Percentiles rank a stretch among this genome's conserved stretches.
These are phyloP conservation scores for Apodospora peruviana DNA, from an alignment of 495 filamentous ascomycete genomes.

Conservation along the genomic window DNA sequence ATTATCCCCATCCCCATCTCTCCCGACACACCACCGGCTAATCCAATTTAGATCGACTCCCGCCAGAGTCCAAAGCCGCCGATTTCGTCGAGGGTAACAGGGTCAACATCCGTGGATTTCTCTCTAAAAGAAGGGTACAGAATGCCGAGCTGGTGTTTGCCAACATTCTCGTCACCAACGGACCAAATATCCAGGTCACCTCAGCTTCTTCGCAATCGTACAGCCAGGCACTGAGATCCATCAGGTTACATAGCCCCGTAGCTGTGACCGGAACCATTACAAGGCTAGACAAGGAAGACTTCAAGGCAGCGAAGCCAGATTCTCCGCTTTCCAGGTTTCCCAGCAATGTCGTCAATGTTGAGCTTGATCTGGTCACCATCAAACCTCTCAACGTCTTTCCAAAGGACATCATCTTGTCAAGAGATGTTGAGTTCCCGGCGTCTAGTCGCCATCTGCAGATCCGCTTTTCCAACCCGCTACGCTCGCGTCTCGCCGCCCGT, in stretches of 20 bases:
- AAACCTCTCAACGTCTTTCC: constrained; percentile 69
- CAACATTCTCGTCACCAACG: constrained; percentile 40
- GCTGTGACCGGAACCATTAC: constrained; percentile 27
- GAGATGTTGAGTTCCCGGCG: constrained; percentile 63
- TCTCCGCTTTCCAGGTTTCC: constrained; percentile 5
- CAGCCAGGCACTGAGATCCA: constrained; percentile 24
- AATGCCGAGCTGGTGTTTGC: constrained; percentile 65
- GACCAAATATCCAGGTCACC: constrained; percentile 30
- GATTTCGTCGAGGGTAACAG: constrained; percentile 35
- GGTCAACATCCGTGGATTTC: constrained; percentile 67
- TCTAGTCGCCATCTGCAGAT: constrained; percentile 80
- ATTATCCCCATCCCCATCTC: not conserved
- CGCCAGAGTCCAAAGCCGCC: constrained; percentile 35
- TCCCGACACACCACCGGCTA: not conserved
- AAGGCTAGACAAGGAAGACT: not conserved
- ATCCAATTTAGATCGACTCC: constrained; percentile 44
- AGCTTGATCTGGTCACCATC: constrained; percentile 50
- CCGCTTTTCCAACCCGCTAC: constrained; percentile 59
- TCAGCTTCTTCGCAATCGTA: constrained; percentile 20
- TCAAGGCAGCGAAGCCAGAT: not conserved
- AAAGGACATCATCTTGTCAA: constrained; percentile 66
- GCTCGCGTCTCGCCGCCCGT: constrained; percentile 53
- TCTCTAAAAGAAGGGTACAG: constrained; percentile 56
- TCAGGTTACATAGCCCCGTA: constrained; percentile 36
- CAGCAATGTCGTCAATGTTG: constrained; percentile 12